These are phyloP conservation scores for Xerophyta viscosa DNA, from an alignment of 106 monocot genomes.

Conservation along the genomic window DNA sequence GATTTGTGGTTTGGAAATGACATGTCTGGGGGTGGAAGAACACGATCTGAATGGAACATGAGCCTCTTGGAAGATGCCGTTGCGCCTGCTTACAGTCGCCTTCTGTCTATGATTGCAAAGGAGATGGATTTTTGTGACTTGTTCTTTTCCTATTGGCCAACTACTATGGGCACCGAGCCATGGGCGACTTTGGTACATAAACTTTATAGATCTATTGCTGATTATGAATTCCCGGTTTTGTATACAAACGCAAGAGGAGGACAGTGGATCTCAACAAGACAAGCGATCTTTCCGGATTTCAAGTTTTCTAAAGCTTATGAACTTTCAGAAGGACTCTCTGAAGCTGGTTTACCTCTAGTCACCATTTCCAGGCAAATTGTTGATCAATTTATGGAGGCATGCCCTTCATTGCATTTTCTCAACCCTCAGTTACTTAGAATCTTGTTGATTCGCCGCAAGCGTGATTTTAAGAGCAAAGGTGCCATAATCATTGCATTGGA, in stretches of 20 bases:
- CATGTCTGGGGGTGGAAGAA: slow-evolving; percentile 93
- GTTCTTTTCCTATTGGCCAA: slow-evolving; percentile 90
- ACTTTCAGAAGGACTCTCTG: slow-evolving; percentile 57
- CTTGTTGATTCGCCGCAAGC: slow-evolving; percentile 70
- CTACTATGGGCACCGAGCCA: slow-evolving; percentile 54
- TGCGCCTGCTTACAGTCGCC: slow-evolving; percentile 74
- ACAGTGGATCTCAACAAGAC: slow-evolving; percentile 86
- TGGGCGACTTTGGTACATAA: slow-evolving; percentile 70
- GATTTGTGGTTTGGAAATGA: slow-evolving; percentile 99
- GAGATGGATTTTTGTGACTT: slow-evolving; percentile 70
- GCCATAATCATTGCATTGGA: slow-evolving; percentile 47
- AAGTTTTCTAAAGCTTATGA: slow-evolving; percentile 45
- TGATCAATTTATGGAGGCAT: slow-evolving; percentile 61
- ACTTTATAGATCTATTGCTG: slow-evolving; percentile 59
- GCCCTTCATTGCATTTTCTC: slow-evolving; percentile 72
- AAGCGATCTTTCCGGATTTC: slow-evolving; percentile 94
- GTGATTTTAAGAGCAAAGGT: slow-evolving; percentile 57
- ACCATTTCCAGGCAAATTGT: slow-evolving; percentile 49
- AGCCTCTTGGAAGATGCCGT: slow-evolving; percentile 84
- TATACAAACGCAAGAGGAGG: slow-evolving; percentile 95
- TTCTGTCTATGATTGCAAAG: slow-evolving; percentile 54
- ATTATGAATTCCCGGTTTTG: slow-evolving; percentile 59
- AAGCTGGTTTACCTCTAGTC: slow-evolving; percentile 78
- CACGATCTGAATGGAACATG: slow-evolving; percentile 90
- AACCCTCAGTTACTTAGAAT: slow-evolving; percentile 67